Conservation (phyloP, 2,329 filamentous ascomycete species). For the Ascochyta koolunga region DNA sequence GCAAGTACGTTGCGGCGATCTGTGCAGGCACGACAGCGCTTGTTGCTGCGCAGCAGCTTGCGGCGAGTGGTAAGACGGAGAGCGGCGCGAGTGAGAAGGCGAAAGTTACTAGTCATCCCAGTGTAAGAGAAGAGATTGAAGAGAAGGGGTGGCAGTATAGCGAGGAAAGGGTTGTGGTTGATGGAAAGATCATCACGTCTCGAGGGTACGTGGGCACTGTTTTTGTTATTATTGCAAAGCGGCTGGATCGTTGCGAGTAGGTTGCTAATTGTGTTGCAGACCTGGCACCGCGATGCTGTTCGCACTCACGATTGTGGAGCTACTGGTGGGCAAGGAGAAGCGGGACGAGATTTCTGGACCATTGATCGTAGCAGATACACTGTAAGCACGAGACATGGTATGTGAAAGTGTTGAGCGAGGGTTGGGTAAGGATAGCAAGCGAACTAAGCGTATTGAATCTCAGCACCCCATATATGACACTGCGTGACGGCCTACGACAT, state of each 20-base stretch:
- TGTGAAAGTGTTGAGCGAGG: background rate
- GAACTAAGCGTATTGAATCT: too few relatives aligned
- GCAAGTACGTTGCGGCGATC: slow-evolving; percentile 45
- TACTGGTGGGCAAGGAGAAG: slow-evolving; percentile 50
- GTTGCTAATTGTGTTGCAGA: slow-evolving; percentile 23
- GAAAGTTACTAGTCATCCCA: slow-evolving; percentile 48
- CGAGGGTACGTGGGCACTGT: slow-evolving; percentile 34
- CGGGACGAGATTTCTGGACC: slow-evolving; percentile 58
- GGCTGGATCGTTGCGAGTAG: background rate
- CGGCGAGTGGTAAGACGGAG: slow-evolving; percentile 7
- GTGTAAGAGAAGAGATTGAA: slow-evolving; percentile 42
- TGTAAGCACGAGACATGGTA: slow-evolving; percentile 15
- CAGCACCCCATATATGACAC: background rate
- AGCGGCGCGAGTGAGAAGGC: slow-evolving; percentile 19
- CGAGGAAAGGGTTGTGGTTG: slow-evolving; percentile 45
- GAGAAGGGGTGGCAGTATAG: slow-evolving; percentile 44
- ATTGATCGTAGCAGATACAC: slow-evolving; percentile 49
- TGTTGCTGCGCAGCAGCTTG: slow-evolving; percentile 32
- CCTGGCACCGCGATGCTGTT: slow-evolving; percentile 49
- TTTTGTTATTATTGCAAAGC: background rate
- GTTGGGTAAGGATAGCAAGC: too few relatives aligned
- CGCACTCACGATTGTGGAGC: slow-evolving; percentile 48
- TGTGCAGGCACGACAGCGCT: slow-evolving; percentile 49
- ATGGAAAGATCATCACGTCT: slow-evolving; percentile 44
- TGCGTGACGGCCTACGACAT: slow-evolving; percentile 2